A percentile compares a stretch with the other conserved stretches of the same genome.
These are phyloP conservation scores for Lasiosphaeria ovina DNA, from an alignment of 495 filamentous ascomycete species.

Conservation along the genomic window DNA sequence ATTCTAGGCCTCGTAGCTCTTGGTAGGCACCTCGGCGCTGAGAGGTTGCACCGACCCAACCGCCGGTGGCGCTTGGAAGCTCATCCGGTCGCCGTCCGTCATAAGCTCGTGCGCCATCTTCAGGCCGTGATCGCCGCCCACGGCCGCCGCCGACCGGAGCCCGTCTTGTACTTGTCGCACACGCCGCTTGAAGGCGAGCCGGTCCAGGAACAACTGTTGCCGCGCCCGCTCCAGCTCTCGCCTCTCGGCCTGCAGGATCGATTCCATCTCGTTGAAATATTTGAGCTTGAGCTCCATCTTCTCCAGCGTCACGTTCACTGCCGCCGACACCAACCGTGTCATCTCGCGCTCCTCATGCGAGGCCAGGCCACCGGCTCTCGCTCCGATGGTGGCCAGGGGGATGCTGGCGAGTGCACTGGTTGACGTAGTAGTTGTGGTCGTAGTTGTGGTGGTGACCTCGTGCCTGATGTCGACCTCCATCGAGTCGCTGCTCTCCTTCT, in stretches of 20 bases:
- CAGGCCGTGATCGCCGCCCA: conserved; percentile 60
- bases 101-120: conserved; percentile 50
- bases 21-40: conserved; percentile 58
- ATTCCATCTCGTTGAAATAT: conserved; percentile 95
- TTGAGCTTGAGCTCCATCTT: conserved; percentile 82
- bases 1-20: conserved; percentile 49
- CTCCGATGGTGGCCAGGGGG: conserved; percentile 79
- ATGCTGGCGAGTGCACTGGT: conserved; percentile 64
- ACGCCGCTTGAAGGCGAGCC: conserved; percentile 83
- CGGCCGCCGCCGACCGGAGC: conserved; percentile 59
- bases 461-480: conserved; percentile 55
- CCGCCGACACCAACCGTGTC: conserved; percentile 82
- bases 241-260: conserved; percentile 84
- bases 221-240: conserved; percentile 86
- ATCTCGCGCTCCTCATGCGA: conserved; percentile 96
- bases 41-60: conserved; percentile 58
- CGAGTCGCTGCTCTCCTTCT: conserved; percentile 54
- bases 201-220: conserved; percentile 89
- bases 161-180: conserved; percentile 78
- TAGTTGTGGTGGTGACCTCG: conserved; percentile 38
- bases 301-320: conserved; percentile 79
- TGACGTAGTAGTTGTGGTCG: conserved; percentile 42
- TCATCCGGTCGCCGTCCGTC: conserved; percentile 54
- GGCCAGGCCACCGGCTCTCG: conserved; percentile 79
- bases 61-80: conserved; percentile 55